Conservation (phyloP, 306 rosid species). For the Quercus suber region DNA sequence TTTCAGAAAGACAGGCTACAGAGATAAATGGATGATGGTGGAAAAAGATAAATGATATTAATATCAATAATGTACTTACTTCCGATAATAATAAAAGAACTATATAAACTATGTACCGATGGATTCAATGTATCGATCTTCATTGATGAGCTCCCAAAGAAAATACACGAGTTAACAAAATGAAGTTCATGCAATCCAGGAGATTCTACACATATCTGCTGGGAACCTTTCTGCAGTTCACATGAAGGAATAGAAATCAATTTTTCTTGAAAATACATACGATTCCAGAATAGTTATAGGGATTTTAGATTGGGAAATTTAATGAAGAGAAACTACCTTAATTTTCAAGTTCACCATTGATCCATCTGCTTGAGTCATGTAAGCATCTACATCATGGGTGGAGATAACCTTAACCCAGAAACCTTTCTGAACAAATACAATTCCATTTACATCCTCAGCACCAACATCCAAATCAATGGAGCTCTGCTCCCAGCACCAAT, state of each 20-base stretch:
- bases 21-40: slow-evolving; percentile 12
- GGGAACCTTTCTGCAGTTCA: slow-evolving; percentile 88
- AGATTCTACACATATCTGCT: slow-evolving; percentile 66
- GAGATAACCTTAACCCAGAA: slow-evolving; percentile 75
- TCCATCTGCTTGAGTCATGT: slow-evolving; percentile 68
- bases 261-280: slow-evolving; percentile 17
- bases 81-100: not conserved
- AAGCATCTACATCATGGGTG: slow-evolving; percentile 82
- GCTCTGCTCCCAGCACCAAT: slow-evolving; percentile 96
- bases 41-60: not conserved
- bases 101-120: slow-evolving; percentile 45
- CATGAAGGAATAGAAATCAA: slow-evolving; percentile 30
- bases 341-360: slow-evolving; percentile 61
- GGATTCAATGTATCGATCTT: slow-evolving; percentile 65
- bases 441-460: slow-evolving; percentile 67
- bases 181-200: slow-evolving; percentile 90
- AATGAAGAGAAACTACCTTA: slow-evolving; percentile 44
- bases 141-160: slow-evolving; percentile 82
- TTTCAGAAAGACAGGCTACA: slow-evolving; percentile 74
- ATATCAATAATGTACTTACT: not conserved
- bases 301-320: slow-evolving; percentile 22
- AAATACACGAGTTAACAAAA: slow-evolving; percentile 75
- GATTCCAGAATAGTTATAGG: slow-evolving; percentile 5
- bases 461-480: slow-evolving; percentile 70
- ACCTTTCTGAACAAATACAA: slow-evolving; percentile 83